Evolutionary conservation across 495 filamentous ascomycete genomes (phyloP), one percentile per base, ranked within the genome.

Genomic region (Talaromyces adpressus): DNA sequence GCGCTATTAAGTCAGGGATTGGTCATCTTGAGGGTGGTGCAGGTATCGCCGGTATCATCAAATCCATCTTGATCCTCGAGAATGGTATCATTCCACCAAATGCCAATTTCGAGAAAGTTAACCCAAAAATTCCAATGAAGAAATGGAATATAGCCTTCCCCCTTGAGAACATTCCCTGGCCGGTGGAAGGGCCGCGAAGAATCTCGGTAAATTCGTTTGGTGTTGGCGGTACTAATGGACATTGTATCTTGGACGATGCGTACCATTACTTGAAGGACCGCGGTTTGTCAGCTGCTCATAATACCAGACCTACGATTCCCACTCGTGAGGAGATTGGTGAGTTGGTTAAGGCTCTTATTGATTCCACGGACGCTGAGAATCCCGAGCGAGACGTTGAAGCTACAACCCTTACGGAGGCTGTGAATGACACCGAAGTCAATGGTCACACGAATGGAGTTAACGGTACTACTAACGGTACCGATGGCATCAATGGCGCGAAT

Each of bases 21-120:
- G 83, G 84, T 0, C 86, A 87, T 60, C 71, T 69, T 4, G 84
- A 85, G 63, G 85, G 80, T 1, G 75, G 81, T 2, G 85, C 85
- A 9, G 87, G 87, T 3, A 53, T 89, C 32, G 87, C 88, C 16
- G 72, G 68, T 0, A 57, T 77, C 0, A 27, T 79, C 7, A 75
- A 77, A 58, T 69, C 73, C 11, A 65, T 65, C 1, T 47, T 73
- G 7, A 68, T 81, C 6, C 69, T 91, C 32, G 75, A 82, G 63
- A 68, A 86, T 60, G 68, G 66, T 1, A 57, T 70, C 0, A 77
- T 90, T 14, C 82, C 86, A 0, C 84, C 87, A 0, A 91, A 89
- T 45, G 62, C 87, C 1, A 77, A 80, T 18, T 75, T 89, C 18
- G 65, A 82, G 0, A 71, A 72, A 0, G 70, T 87, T 1, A 87